A percentile compares a stretch with the other conserved stretches of the same genome.
phyloP scores from a whole-genome alignment of 495 filamentous ascomycete genomes.

The Tuber aestivum region DNA sequence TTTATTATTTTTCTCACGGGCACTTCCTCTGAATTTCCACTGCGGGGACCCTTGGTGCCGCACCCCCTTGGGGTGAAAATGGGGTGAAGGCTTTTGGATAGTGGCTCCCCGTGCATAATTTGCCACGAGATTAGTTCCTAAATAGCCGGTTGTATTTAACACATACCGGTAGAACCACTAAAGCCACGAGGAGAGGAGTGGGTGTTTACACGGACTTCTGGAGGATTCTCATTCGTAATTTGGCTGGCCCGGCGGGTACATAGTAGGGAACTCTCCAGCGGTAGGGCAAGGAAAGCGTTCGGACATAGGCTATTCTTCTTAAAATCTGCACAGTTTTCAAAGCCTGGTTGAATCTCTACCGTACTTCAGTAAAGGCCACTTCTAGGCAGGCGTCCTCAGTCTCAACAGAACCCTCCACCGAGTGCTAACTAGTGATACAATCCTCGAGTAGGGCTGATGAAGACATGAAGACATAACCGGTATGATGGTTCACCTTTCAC shows the following conservation, averaged over 20 bases:
- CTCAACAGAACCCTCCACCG: background rate
- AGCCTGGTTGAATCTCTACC: too few species aligned
- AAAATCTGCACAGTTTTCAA: background rate
- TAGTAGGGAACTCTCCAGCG: too few species aligned
- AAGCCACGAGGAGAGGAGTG: background rate
- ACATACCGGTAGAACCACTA: background rate
- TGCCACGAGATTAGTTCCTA: background rate
- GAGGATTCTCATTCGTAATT: background rate
- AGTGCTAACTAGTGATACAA: background rate
- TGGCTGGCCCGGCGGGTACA: background rate
- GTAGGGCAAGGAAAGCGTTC: background rate
- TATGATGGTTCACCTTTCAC: background rate
- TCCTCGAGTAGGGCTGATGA: background rate
- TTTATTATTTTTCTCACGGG: too few species aligned
- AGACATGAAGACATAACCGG: background rate
- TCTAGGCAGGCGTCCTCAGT: background rate
- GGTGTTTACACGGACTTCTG: background rate
- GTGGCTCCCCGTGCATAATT: background rate
- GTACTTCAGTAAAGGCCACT: background rate
- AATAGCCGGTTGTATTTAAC: background rate
- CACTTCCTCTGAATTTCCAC: too few species aligned
- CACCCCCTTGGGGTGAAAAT: too few species aligned
- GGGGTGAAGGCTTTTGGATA: too few species aligned
- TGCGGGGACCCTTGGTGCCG: too few species aligned
- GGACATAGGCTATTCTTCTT: background rate